These are phyloP conservation scores for Fusarium oxysporum DNA, from an alignment of 2,329 filamentous ascomycete species.

Conservation along the genomic window DNA sequence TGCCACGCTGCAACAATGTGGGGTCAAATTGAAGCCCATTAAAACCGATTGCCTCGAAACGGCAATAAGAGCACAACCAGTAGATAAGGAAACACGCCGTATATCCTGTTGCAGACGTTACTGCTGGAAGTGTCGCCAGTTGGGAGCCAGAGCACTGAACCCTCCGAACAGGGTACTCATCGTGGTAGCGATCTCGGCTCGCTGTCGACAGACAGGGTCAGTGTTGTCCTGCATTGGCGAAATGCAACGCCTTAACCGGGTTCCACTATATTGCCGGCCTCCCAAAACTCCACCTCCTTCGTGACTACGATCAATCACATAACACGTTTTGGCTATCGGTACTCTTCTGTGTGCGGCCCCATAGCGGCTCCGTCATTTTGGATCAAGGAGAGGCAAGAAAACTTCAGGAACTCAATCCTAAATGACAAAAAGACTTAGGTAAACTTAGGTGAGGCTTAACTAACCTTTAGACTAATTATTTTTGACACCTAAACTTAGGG, in stretches of 20 bases:
- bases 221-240: conserved; percentile 19
- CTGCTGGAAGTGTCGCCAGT: neutral
- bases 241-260: conserved; percentile 7
- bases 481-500: neutral
- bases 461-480: neutral
- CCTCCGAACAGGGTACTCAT: neutral
- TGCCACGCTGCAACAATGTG: conserved; percentile 14
- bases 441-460: neutral
- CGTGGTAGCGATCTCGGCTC: conserved; percentile 15
- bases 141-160: neutral
- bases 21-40: neutral
- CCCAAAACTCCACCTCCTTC: conserved; percentile 13
- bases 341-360: conserved; percentile 26
- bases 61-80: neutral
- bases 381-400: neutral
- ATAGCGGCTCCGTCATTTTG: conserved; percentile 26
- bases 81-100: neutral
- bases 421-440: neutral
- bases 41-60: neutral
- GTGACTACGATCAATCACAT: conserved; percentile 42
- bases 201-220: conserved; percentile 8
- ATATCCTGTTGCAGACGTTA: neutral
- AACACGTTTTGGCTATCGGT: conserved; percentile 34
- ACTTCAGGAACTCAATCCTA: neutral
- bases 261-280: conserved; percentile 9